Conservation (phyloP, 768 basidiomycete genomes). For the Suillus bovinus region DNA sequence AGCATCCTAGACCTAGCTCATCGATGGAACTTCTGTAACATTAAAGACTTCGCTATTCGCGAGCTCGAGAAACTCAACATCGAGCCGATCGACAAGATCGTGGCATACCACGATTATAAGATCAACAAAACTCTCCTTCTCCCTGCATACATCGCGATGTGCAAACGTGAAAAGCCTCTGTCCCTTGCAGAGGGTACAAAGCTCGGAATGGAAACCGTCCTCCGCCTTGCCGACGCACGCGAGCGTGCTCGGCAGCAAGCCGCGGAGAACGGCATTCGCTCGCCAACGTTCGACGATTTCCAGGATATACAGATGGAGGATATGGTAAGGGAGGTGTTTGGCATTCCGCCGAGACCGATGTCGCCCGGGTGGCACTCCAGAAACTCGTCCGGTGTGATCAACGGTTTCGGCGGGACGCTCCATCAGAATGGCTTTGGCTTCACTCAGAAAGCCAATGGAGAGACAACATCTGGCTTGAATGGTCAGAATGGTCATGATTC, state of each 20-base stretch:
- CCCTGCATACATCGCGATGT: slow-evolving; percentile 52
- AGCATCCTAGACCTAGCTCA: slow-evolving; percentile 53
- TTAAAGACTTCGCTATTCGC: slow-evolving; percentile 51
- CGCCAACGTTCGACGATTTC: slow-evolving; percentile 28
- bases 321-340: slow-evolving; percentile 37
- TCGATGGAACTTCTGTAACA: slow-evolving; percentile 54
- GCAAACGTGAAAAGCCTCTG: slow-evolving; percentile 51
- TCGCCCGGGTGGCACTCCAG: slow-evolving; percentile 1
- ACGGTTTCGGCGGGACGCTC: neutral
- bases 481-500: neutral
- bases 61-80: slow-evolving; percentile 53
- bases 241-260: slow-evolving; percentile 45
- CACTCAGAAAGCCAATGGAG: neutral
- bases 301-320: slow-evolving; percentile 26
- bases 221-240: slow-evolving; percentile 53
- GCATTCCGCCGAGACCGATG: neutral
- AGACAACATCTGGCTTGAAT: neutral
- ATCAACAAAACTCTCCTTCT: slow-evolving; percentile 52
- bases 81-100: slow-evolving; percentile 52
- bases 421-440: neutral
- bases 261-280: slow-evolving; percentile 25
- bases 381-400: neutral
- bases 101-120: slow-evolving; percentile 51
- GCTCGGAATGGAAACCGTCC: slow-evolving; percentile 57
- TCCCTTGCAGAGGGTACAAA: slow-evolving; percentile 51